Evolutionary conservation across 75 land plant genomes (phyloP), one percentile per base, ranked within the genome.

Genomic region (Sequoia sempervirens): DNA sequence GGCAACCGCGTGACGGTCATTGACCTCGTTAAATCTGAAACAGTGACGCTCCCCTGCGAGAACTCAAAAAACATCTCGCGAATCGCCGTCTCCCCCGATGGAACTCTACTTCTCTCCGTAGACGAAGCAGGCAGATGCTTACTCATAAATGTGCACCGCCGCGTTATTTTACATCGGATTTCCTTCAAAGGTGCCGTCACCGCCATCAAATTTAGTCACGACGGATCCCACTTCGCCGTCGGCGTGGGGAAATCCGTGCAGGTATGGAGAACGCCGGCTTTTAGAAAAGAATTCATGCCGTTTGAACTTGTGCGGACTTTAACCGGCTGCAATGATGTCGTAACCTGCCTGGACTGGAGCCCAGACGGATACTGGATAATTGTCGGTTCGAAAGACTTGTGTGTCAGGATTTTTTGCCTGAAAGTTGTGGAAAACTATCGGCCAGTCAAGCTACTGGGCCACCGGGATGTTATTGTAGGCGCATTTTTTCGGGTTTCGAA

Each of bases 1-100:
- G 99, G 99, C 34, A 96, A 95, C 84, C 95, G 99, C 12, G 72
- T 97, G 89, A 89, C 96, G 74, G 82, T 94, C 88, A 93, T 95
- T 46, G 99, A 97, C 87, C 89, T 96, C 66, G 9, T 84, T 52
- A 93, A 92, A 66, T 92, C 95, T 78, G 84, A 92, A 82, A 87
- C 91, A 38, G 12, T 32, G 4, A 97, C 99, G 5, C 85, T 96
- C 12, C 96, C 96, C 43, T 87, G 86, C 82, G 94, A 97, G 86
- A 85, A 93, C 74, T 84, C 92, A 54, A 80, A 90, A 84, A 89
- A 93, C 66, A 86, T 97, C 78, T 45, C 88, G 83, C 93, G 93
- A 50, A 79, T 97, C 80, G 99, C 96, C 50, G 92, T 88, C 85
- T 93, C 96, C 23, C 92, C 96, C 11, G 85, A 93, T 69, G 98